These are phyloP conservation scores for Gossypium ekmanianum DNA, from an alignment of 345 rosid species.

Conservation along the genomic window DNA sequence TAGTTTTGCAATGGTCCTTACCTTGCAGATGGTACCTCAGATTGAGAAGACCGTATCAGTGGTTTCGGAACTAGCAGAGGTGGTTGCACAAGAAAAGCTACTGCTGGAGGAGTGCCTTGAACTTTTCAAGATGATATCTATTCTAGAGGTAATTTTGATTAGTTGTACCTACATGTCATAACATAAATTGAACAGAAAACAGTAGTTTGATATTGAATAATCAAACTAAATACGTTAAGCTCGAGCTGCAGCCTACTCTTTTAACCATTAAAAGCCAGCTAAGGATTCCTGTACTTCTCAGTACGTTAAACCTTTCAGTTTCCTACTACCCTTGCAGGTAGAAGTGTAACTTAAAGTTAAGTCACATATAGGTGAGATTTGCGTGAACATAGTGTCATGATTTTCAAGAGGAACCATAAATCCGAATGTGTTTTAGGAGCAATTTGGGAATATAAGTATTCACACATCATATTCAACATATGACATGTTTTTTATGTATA, in stretches of 20 bases:
- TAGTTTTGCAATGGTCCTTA: not conserved
- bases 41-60: slow-evolving; percentile 25
- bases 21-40: slow-evolving; percentile 26
- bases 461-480: no score
- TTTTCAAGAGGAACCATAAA: not conserved
- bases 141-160: slow-evolving; percentile 42
- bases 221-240: not conserved
- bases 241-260: no score
- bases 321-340: no score
- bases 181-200: not conserved
- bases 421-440: no score
- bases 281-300: no score
- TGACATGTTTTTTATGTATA: no score
- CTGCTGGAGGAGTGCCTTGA: slow-evolving; percentile 58
- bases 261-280: no score
- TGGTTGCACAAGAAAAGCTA: slow-evolving; percentile 59
- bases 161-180: not conserved
- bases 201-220: not conserved
- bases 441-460: no score
- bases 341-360: no score
- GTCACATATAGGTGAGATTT: no score
- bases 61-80: slow-evolving; percentile 50
- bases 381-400: not conserved
- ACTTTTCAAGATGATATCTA: slow-evolving; percentile 42
- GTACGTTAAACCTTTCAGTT: no score